phyloP scores from a whole-genome alignment of 2,329 filamentous ascomycete species.

The Aspergillus sojae region DNA sequence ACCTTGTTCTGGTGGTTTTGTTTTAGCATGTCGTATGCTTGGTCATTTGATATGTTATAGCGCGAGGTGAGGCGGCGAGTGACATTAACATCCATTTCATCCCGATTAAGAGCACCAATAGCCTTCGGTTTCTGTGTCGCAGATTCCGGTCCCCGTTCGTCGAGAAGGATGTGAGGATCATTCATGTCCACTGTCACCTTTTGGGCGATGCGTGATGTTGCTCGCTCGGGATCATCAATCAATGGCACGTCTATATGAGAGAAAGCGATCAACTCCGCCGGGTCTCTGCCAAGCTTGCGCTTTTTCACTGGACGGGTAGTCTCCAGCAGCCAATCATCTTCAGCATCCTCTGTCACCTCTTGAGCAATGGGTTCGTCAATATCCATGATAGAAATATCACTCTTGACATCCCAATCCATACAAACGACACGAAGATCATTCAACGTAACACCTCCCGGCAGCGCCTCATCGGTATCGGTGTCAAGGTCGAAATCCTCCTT shows the following conservation, averaged over 20 bases:
- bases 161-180: constrained; percentile 82
- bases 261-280: constrained; percentile 51
- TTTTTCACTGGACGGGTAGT: constrained; percentile 64
- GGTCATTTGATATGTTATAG: constrained; percentile 96
- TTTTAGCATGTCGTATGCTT: constrained; percentile 92
- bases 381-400: constrained; percentile 51
- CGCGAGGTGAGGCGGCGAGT: constrained; percentile 74
- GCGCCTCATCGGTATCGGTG: constrained; percentile 64
- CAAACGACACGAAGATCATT: constrained; percentile 84
- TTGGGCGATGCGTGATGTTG: constrained; percentile 73
- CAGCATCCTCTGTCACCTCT: constrained; percentile 53
- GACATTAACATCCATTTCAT: constrained; percentile 70
- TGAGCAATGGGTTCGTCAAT: constrained; percentile 25
- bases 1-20: constrained; percentile 97
- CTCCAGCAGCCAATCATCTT: constrained; percentile 54
- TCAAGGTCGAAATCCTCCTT: constrained; percentile 55
- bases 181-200: constrained; percentile 82
- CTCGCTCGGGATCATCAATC: constrained; percentile 78
- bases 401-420: constrained; percentile 77
- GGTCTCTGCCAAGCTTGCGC: constrained; percentile 57
- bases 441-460: constrained; percentile 70
- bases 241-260: constrained; percentile 67
- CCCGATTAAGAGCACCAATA: constrained; percentile 36
- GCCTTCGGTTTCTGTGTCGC: constrained; percentile 56
- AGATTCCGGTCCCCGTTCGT: constrained; percentile 69